phyloP scores from a whole-genome alignment of 306 rosid genomes.

The Glycine tomentella region DNA sequence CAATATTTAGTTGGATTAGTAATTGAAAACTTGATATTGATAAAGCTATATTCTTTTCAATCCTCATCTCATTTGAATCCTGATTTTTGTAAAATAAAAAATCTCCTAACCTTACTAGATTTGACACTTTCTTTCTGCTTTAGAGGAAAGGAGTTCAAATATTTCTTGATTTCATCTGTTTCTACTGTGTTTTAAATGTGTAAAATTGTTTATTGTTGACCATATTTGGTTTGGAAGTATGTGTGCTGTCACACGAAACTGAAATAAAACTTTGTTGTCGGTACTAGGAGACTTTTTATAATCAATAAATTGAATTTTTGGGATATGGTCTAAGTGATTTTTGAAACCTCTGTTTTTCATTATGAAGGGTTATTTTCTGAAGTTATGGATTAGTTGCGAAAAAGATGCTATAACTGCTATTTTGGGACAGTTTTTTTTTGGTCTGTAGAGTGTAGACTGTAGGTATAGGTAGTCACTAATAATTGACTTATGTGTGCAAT shows the following conservation, averaged over 20 bases:
- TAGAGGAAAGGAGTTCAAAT: slow-evolving; percentile 14
- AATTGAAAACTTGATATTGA: slow-evolving; percentile 7
- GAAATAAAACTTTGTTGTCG: not conserved
- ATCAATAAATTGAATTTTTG: slow-evolving; percentile 11
- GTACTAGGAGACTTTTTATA: slow-evolving; percentile 1
- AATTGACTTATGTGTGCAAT: too few relatives aligned
- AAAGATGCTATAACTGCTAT: slow-evolving; percentile 8
- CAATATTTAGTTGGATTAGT: not conserved
- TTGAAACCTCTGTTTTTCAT: slow-evolving; percentile 1
- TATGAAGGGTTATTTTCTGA: slow-evolving; percentile 4
- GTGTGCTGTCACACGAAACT: too few relatives aligned
- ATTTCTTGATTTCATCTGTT: slow-evolving; percentile 16
- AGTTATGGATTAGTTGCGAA: slow-evolving; percentile 10
- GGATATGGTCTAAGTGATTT: not conserved
- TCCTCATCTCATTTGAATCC: not conserved
- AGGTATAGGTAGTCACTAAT: too few relatives aligned
- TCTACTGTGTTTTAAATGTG: not conserved
- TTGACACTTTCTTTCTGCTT: not conserved
- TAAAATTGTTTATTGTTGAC: not conserved
- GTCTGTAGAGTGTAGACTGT: not conserved
- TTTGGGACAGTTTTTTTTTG: not conserved
- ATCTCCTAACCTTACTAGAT: not conserved
- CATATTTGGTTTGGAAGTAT: not conserved
- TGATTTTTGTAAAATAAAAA: not conserved
- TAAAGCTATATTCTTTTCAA: not conserved